These are phyloP conservation scores for Polyrhizophydium stewartii DNA, from an alignment of 371 early-diverging fungal species.

Conservation along the genomic window DNA sequence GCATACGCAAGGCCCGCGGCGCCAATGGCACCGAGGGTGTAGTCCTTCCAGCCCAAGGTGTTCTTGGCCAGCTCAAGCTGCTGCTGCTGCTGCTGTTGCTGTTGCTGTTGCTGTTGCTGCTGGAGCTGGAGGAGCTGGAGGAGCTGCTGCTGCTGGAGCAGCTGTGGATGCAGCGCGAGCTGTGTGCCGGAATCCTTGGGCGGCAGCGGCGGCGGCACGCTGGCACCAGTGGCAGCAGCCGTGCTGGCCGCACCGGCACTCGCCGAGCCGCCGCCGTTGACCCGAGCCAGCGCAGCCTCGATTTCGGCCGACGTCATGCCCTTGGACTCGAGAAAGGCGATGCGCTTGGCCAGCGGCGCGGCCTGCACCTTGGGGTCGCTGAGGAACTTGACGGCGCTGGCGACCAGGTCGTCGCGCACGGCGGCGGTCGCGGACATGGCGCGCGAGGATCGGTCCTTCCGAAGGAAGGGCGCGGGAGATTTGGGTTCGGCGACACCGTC, in stretches of 20 bases:
- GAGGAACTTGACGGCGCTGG: constrained; percentile 87
- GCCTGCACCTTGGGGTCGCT: constrained; percentile 88
- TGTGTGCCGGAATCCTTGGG: not conserved
- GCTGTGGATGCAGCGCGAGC: not conserved
- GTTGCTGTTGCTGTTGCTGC: constrained; percentile 23
- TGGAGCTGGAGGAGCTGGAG: constrained; percentile 6
- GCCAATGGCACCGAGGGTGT: constrained; percentile 82
- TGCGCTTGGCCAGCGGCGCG: constrained; percentile 81
- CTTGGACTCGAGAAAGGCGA: constrained; percentile 92
- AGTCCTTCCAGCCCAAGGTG: constrained; percentile 90
- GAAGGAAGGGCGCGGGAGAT: too few species aligned
- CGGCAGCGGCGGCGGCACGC: not conserved
- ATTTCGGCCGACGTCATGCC: constrained; percentile 91
- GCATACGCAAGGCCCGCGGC: constrained; percentile 86
- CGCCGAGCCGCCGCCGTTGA: constrained; percentile 22
- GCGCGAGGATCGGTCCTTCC: too few species aligned
- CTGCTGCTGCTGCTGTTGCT: constrained; percentile 11
- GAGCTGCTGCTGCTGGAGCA: not conserved
- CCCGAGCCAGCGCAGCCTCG: constrained; percentile 75
- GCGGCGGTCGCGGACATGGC: not conserved
- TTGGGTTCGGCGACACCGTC: too few species aligned
- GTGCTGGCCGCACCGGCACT: not conserved
- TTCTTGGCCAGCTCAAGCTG: constrained; percentile 8
- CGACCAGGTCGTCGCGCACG: constrained; percentile 58
- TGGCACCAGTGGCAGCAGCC: not conserved